Base-by-base conservation (phyloP, 1,284 basidiomycete species). In the Ceraceosorus guamensis region DNA sequence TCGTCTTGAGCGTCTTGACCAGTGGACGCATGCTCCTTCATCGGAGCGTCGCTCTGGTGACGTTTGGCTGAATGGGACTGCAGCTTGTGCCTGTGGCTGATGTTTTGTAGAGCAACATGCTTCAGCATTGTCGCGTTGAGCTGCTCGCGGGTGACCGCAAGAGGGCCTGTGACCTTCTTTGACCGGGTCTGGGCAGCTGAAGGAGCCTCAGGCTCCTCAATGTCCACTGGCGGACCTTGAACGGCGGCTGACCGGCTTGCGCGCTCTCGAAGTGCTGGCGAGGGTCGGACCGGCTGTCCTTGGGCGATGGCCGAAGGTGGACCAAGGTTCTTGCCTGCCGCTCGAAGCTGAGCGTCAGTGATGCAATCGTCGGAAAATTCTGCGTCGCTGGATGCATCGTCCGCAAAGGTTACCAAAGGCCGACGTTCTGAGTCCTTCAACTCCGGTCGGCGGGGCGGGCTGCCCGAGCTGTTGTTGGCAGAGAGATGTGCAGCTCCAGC, bases 121-220 rank as follows among this genome's bases (percentile, higher is more conserved):
- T 61, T 61, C 46, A 66, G 58, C 39, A 73, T 37, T 0, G 65
- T 65, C 0, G 62, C 67, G 32, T 71, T 71, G 35, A 73, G 62
- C 46, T 68, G 59, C 8, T 55, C 66, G 24, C 57, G 55, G 10
- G 64, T 67, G 61, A 67, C 53, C 31, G 61, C 57, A 16, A 60
- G 32, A 3, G 67, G 63, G 10, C 53, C 60, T 1, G 24, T 24
- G 24, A 24, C 24, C 33, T 48, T 50, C 10, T 10, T 35, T 32
- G 18, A n/a, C 11, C n/a, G n/a, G 11, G 48, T n/a, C 32, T 24
- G 34, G 13, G 13, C n/a, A 16, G 24, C 24, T 1, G 13, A 18
- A 50, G 18, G 48, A 14, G 48, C 24, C 48, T 50, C 39, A 16
- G 39, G 16, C 11, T 16, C 39, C 39, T 41, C 39, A 16, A 41